Percentiles rank a stretch among this genome's conserved stretches.
Evolutionary conservation across 2,329 filamentous ascomycete genomes (phyloP).

Genomic region (Fusarium pseudocircinatum): DNA sequence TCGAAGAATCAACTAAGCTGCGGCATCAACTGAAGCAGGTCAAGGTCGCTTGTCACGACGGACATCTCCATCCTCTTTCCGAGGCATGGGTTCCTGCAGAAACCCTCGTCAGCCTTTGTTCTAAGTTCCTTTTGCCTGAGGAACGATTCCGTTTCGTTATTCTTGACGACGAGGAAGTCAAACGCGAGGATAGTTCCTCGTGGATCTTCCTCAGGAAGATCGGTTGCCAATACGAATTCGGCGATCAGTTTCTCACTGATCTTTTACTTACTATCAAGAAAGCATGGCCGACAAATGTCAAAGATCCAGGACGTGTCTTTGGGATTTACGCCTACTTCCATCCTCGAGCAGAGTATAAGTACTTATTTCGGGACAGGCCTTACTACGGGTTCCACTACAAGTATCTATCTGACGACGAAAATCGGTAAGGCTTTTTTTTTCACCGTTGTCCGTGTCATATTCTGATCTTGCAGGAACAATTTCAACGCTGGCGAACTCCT

Average conservation of each 20-base stretch:
- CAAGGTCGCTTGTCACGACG: neutral
- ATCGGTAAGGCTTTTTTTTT: neutral
- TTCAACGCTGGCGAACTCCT: neutral
- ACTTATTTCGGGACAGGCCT: accelerated
- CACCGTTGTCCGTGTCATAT: neutral
- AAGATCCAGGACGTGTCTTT: neutral
- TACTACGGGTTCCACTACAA: neutral
- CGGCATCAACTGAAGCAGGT: neutral
- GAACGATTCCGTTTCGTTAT: neutral
- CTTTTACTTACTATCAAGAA: neutral
- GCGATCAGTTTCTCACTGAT: neutral
- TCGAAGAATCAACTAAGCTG: neutral
- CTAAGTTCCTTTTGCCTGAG: neutral
- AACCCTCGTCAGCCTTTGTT: neutral
- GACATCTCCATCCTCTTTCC: neutral
- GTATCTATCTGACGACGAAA: neutral
- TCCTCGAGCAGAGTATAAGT: neutral
- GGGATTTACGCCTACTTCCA: neutral
- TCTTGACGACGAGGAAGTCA: neutral
- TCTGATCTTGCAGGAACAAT: neutral
- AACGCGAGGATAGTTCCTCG: neutral
- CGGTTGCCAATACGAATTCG: neutral
- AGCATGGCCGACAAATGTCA: neutral
- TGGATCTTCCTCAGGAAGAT: neutral
- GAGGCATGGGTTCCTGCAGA: neutral